A percentile compares a stretch with the other conserved stretches of the same genome.
These are phyloP conservation scores for Sporothrix mexicana DNA, from an alignment of 2,329 filamentous ascomycete species.

Conservation along the genomic window DNA sequence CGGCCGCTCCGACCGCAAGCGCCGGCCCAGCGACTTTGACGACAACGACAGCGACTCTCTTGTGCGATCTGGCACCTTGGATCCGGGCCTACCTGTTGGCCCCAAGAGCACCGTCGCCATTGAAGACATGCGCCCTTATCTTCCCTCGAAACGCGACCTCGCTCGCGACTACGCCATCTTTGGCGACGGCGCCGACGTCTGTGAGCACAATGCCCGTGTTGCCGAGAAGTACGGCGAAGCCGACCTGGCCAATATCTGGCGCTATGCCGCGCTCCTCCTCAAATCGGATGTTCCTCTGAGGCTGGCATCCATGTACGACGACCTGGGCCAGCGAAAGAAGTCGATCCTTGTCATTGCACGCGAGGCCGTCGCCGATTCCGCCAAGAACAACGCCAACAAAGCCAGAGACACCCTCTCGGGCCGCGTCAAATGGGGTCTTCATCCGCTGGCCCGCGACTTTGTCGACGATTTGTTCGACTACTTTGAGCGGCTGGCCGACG, in stretches of 20 bases:
- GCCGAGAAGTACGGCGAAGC: slow-evolving; percentile 72
- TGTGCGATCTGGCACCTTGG: slow-evolving; percentile 33
- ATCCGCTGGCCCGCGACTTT: slow-evolving; percentile 67
- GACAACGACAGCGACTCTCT: slow-evolving; percentile 22
- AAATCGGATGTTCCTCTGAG: slow-evolving; percentile 76
- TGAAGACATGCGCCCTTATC: slow-evolving; percentile 68
- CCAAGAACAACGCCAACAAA: slow-evolving; percentile 34
- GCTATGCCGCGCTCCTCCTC: slow-evolving; percentile 76
- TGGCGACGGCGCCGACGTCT: slow-evolving; percentile 80
- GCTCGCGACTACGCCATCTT: slow-evolving; percentile 84
- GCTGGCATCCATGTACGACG: slow-evolving; percentile 55
- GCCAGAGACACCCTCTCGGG: slow-evolving; percentile 52
- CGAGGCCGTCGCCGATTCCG: slow-evolving; percentile 58
- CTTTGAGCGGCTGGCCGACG: slow-evolving; percentile 66
- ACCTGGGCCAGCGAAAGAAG: slow-evolving; percentile 53
- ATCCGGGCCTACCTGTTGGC: slow-evolving; percentile 34
- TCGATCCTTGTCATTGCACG: slow-evolving; percentile 73
- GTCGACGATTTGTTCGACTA: slow-evolving; percentile 67
- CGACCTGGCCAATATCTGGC: slow-evolving; percentile 84
- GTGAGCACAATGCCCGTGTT: slow-evolving; percentile 79
- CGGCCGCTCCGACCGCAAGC: slow-evolving; percentile 39
- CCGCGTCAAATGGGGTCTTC: slow-evolving; percentile 70
- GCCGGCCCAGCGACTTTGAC: slow-evolving; percentile 39
- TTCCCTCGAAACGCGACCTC: slow-evolving; percentile 80
- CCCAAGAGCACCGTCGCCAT: slow-evolving; percentile 76